Evolutionary conservation across 2,329 filamentous ascomycete species (phyloP), one percentile per base, ranked within the genome.

Genomic region (Neodidymelliopsis sp.): DNA sequence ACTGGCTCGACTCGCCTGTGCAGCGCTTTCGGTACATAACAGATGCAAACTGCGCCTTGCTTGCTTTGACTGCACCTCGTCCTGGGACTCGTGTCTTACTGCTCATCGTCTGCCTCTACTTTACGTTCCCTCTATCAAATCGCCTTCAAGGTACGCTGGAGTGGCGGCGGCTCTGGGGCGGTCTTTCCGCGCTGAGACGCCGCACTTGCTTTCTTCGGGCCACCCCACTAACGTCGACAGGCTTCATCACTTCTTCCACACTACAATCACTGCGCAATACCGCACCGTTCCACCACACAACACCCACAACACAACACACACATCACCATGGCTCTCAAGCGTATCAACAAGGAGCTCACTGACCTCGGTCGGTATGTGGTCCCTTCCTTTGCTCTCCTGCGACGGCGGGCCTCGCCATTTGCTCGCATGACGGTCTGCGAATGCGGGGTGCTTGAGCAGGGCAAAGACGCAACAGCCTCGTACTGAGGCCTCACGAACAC

Each of bases 261-360:
- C 57, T 53, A 62, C 66, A 52, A 62, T 56, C 62, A 51, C 61
- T 60, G 51, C 33, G 37, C 38, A 56, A 52, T 36, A 44, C 41
- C 41, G 41, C 53, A 22, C 40, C 41, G 35, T 49, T 53, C 42
- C 45, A 48, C 50, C 46, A 51, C 53, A 53, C 54, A 52, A 51
- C 20, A 33, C 49, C 39, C 50, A 59, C 58, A 53, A 48, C 58
- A 56, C 56, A 56, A 56, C 57, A 59, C 59, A 63, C 60, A 65
- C 53, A 36, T 34, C 52, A 44, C 64, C 54, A 94, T 94, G 90
- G 90, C 90, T 78, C 84, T 94, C 70, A 94, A 94, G 88, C 87
- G 90, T 78, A 94, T 94, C 79, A 93, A 93, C 84, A 94, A 92
- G 87, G 90, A 94, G 80, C 85, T 94, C 75, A 87, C 88, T 77